Base-by-base conservation (phyloP, 2,329 filamentous ascomycete genomes). In the Mycogone perniciosa region DNA sequence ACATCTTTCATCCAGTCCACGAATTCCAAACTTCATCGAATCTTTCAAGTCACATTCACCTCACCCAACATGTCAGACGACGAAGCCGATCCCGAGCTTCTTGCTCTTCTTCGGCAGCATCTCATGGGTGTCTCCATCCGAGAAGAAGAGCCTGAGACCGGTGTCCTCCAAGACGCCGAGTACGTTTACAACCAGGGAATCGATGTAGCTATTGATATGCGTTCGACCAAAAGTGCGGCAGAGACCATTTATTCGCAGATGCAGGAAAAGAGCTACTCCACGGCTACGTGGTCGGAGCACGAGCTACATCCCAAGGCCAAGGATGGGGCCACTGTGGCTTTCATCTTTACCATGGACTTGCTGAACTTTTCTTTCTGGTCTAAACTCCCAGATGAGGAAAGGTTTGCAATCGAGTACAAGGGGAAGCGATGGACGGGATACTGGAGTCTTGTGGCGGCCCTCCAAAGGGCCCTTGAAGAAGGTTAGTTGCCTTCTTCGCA, bases 291-390 rank as follows among this genome's bases (percentile, higher is more conserved):
- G 93, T 82, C 88, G 10, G 79, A 86, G 61, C 90, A 97, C 67
- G 88, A 93, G 64, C 75, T 99, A 37, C 93, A 99, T 62, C 93
- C 93, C 1, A 87, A 91, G 66, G 62, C 80, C 39, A 89, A 89
- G 63, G 85, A 95, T 63, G 87, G 89, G 62, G 77, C 70, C 46
- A 91, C 89, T 0, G 82, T 95, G 26, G 85, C 88, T 56, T 97
- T 99, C 65, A 92, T 99, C 61, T 97, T 99, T 66, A 89, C 88
- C 20, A 95, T 99, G 89, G 93, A 99, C 66, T 69, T 99, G 30
- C 73, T 99, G 46, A 99, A 99, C 66, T 99, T 97, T 65, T 95
- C 86, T 26, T 99, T 99, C 67, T 99, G 93, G 93, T 95, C 89
- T 10, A 85, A 88, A 47, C 64, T 70, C 41, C 68, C 74, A 0